Base-by-base conservation (phyloP, 768 basidiomycete genomes). In the Roridomyces roridus region DNA sequence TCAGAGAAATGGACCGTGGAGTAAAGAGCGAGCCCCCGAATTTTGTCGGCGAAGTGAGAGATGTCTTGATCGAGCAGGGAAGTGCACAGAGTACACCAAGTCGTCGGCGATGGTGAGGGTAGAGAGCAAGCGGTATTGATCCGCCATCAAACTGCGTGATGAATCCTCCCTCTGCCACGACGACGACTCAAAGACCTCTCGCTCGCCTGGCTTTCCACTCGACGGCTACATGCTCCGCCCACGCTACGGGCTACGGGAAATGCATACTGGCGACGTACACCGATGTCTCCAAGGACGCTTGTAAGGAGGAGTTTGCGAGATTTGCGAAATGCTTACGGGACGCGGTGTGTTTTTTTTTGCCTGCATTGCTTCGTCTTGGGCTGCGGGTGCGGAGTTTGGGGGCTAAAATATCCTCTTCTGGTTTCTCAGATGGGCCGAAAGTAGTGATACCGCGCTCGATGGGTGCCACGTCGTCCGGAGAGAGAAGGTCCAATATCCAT, bases 221-320 rank as follows among this genome's bases (percentile, higher is more conserved):
- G 3, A 91, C 89, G 2, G 79, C 81, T 3, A 91, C 89, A 15
- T 92, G 91, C 65, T 76, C 88, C 9, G 59, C 78, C 7, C 83
- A 94, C 67, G 94, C 95, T 24, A 71, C 84, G 4, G 78, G 74
- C 6, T 99, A 99, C 69, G 96, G 94, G 21, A 89, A 89, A 77
- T 99, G 96, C 73, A 87, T 98, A 42, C 77, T 89, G 25, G 82
- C 85, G 2, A 84, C 84, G 5, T 96, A 97, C 71, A 85, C 85
- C 25, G 96, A 98, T 59, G 88, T 94, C 6, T 84, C 77, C 57
- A 90, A 89, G 70, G 91, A 92, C 64, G 83, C 86, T 64, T 99
- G 96, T 75, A 84, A 84, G 46, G 81, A 83, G 2, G 94, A 98
- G 72, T 98, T 97, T 59, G 78, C 78, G 12, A 84, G 84, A 60